Evolutionary conservation across 1,284 basidiomycete species (phyloP).

Genomic region (Ceratobasidium theobromae): DNA sequence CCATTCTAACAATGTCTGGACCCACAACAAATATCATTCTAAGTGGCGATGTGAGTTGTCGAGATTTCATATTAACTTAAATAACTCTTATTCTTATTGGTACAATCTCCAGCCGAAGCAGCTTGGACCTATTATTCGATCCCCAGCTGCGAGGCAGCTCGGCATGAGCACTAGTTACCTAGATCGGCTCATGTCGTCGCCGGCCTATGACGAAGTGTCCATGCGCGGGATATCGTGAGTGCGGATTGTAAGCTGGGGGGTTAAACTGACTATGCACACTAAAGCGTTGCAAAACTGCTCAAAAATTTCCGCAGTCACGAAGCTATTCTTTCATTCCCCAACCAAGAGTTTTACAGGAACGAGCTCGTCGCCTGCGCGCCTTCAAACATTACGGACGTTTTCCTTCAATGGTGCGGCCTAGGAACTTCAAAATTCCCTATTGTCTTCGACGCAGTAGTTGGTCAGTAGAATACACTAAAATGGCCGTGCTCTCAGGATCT

Average conservation of each 20-base stretch:
- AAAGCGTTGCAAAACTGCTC: conserved; percentile 58
- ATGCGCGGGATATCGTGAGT: conserved; percentile 31
- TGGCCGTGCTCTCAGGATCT: neutral
- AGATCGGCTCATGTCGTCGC: conserved; percentile 57
- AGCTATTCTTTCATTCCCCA: conserved; percentile 58
- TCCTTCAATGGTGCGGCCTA: conserved; percentile 46
- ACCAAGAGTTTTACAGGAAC: conserved; percentile 55
- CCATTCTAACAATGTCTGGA: conserved; percentile 57
- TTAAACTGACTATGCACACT: neutral
- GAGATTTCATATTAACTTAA: neutral
- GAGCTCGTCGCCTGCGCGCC: conserved; percentile 53
- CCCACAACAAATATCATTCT: conserved; percentile 55
- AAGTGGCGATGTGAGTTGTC: conserved; percentile 51
- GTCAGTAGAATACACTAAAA: conserved; percentile 39
- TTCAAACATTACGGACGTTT: conserved; percentile 43
- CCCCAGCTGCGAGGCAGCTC: conserved; percentile 50
- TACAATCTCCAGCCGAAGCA: conserved; percentile 49
- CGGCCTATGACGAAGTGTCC: conserved; percentile 47
- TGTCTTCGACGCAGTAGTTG: conserved; percentile 59
- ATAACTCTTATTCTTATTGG: neutral
- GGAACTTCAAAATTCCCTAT: conserved; percentile 55
- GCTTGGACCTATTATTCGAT: conserved; percentile 61
- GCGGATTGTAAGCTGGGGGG: no score
- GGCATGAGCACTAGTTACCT: conserved; percentile 58
- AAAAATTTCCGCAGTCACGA: conserved; percentile 61